Conservation (phyloP, 1,284 basidiomycete genomes). For the Porogramme epimiltina region DNA sequence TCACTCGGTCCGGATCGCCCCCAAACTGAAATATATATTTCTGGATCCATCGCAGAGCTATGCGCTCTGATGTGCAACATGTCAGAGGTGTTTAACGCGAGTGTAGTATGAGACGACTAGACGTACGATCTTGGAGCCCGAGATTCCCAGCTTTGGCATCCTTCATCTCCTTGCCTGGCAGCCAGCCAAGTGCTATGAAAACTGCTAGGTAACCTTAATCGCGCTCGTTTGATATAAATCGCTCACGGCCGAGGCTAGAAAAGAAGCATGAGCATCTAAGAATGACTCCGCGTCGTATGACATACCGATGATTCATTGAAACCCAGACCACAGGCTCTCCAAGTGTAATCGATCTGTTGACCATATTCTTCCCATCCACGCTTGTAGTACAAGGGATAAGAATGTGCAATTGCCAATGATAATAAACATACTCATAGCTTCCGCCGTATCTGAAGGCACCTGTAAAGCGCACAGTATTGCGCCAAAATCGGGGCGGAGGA, state of each 20-base stretch:
- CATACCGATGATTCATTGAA: neutral
- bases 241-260: neutral
- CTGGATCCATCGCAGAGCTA: too few species aligned
- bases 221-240: too few species aligned
- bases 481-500: neutral
- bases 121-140: conserved; percentile 46
- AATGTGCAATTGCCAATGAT: neutral
- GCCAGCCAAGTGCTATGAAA: neutral
- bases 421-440: neutral
- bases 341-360: neutral
- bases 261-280: neutral
- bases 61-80: too few species aligned
- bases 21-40: too few species aligned
- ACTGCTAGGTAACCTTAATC: neutral
- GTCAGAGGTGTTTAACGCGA: too few species aligned
- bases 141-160: conserved; percentile 38
- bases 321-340: neutral
- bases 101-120: too few species aligned
- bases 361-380: neutral
- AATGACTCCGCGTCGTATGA: neutral
- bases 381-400: too few species aligned
- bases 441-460: neutral
- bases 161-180: conserved; percentile 43
- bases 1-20: too few species aligned
- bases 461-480: neutral